phyloP scores from a whole-genome alignment of 352 stramenopile species.

The Pythium phragmitis region DNA sequence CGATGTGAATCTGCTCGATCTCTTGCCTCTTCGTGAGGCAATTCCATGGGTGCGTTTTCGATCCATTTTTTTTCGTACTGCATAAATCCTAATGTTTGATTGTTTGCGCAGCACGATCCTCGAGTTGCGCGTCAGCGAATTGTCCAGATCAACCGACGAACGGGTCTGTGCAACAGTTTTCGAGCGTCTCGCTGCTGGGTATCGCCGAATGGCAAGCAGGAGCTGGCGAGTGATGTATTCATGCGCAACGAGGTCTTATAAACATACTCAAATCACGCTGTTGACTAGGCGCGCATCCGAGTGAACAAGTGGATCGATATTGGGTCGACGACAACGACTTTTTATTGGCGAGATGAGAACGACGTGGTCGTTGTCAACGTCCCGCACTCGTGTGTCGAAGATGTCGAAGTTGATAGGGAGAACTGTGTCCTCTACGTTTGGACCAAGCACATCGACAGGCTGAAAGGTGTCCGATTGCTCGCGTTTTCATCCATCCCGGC shows the following conservation, averaged over 20 bases:
- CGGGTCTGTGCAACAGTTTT: constrained; percentile 26
- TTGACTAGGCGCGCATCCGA: constrained; percentile 33
- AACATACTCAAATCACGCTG: neutral
- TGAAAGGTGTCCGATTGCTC: constrained; percentile 30
- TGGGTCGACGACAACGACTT: constrained; percentile 40
- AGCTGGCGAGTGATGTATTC: constrained; percentile 21
- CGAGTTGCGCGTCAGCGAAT: constrained; percentile 28
- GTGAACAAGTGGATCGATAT: constrained; percentile 61
- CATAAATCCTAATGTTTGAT: neutral
- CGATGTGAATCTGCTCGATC: constrained; percentile 32
- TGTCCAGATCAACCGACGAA: constrained; percentile 29
- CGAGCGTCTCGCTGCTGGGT: constrained; percentile 30
- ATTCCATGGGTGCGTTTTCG: constrained; percentile 41
- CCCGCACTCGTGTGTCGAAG: constrained; percentile 45
- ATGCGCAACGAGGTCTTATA: neutral
- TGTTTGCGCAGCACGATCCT: constrained; percentile 25
- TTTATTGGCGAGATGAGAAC: constrained; percentile 43
- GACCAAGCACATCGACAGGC: constrained; percentile 31
- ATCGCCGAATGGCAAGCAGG: constrained; percentile 24
- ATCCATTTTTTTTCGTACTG: neutral
- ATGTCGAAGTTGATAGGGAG: constrained; percentile 34
- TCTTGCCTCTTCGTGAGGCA: constrained; percentile 35
- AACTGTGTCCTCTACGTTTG: constrained; percentile 33
- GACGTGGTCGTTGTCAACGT: constrained; percentile 57
- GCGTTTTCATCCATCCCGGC: constrained; percentile 21